A percentile compares a stretch with the other conserved stretches of the same genome.
Conservation (phyloP, 129 eudicot genomes). For the Chrysanthemum makinoi region DNA sequence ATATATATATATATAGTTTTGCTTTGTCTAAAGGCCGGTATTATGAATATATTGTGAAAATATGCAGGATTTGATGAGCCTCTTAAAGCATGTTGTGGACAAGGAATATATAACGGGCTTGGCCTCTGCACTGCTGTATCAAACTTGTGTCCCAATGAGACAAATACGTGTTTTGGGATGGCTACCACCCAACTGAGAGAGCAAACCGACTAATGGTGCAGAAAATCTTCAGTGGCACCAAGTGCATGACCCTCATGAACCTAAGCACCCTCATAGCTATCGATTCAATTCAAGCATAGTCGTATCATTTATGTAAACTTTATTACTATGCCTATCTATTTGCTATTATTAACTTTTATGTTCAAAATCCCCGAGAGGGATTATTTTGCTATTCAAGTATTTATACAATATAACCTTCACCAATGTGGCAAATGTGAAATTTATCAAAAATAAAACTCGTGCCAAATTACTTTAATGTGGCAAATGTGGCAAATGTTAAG, state of each 20-base stretch:
- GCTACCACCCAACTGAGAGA: slow-evolving; percentile 74
- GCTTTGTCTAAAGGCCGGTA: neutral
- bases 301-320: neutral
- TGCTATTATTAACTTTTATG: too few species aligned
- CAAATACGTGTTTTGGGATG: slow-evolving; percentile 72
- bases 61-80: slow-evolving; percentile 65
- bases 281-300: slow-evolving; percentile 25
- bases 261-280: slow-evolving; percentile 51
- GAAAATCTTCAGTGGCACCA: slow-evolving; percentile 54
- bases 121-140: slow-evolving; percentile 67
- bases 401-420: too few species aligned
- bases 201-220: slow-evolving; percentile 60
- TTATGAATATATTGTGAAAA: neutral
- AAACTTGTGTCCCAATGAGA: slow-evolving; percentile 67
- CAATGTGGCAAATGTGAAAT: too few species aligned
- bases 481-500: too few species aligned
- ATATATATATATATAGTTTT: too few species aligned
- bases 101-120: slow-evolving; percentile 76
- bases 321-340: too few species aligned
- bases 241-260: slow-evolving; percentile 66
- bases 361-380: too few species aligned
- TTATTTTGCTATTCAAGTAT: too few species aligned
- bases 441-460: too few species aligned
- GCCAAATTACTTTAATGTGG: too few species aligned
- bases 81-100: slow-evolving; percentile 78